These are phyloP conservation scores for Scutellaria galericulata DNA, from an alignment of 257 asterid genomes.

Conservation along the genomic window DNA sequence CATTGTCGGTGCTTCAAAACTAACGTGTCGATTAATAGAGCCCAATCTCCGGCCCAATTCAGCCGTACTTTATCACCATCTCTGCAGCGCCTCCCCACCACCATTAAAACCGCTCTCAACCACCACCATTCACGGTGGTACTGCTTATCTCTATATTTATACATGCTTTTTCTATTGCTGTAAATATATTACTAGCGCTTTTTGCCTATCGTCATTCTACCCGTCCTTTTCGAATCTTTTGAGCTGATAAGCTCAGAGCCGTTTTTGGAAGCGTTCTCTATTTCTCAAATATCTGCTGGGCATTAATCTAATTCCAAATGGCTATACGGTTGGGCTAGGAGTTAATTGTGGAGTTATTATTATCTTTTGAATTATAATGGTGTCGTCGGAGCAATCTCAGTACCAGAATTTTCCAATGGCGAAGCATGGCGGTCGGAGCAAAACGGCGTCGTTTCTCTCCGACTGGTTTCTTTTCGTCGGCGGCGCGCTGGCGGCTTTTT, in stretches of 20 bases:
- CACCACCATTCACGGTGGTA: slow-evolving; percentile 21
- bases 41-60: slow-evolving; percentile 33
- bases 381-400: slow-evolving; percentile 42
- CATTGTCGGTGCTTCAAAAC: slow-evolving; percentile 38
- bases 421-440: slow-evolving; percentile 47
- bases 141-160: slow-evolving; percentile 3
- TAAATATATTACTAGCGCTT: background rate
- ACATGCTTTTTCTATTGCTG: background rate
- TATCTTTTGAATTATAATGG: slow-evolving; percentile 39
- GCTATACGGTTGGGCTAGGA: slow-evolving; percentile 31
- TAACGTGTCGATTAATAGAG: slow-evolving; percentile 33
- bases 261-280: too few relatives aligned
- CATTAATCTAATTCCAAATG: slow-evolving; percentile 32
- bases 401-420: slow-evolving; percentile 51
- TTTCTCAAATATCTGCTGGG: background rate
- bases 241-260: slow-evolving; percentile 22
- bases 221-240: background rate
- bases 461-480: slow-evolving; percentile 56
- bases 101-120: slow-evolving; percentile 37
- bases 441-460: slow-evolving; percentile 45
- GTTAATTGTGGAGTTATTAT: background rate
- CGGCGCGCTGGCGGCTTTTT: slow-evolving; percentile 50
- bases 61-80: slow-evolving; percentile 23
- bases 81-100: background rate
- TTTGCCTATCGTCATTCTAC: slow-evolving; percentile 28